Evolutionary conservation across 2,329 filamentous ascomycete species (phyloP).

Genomic region (Graphiopsis chlorocephala): DNA sequence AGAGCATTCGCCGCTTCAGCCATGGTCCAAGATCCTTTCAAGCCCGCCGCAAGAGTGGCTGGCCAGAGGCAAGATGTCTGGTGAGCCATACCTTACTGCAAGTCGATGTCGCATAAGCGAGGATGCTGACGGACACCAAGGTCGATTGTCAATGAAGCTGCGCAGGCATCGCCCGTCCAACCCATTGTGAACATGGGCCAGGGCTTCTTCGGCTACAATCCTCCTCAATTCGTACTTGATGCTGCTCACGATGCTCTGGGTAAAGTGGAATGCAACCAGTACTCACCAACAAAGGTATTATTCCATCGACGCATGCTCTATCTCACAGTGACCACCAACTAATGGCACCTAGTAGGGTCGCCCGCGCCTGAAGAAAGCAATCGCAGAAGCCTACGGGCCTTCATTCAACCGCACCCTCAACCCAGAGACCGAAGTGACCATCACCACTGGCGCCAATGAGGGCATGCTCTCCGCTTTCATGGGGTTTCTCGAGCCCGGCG

Average conservation of each 20-base stretch:
- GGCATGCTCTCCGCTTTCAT: conserved; percentile 97
- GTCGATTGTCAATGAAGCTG: conserved; percentile 67
- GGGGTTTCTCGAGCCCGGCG: conserved; percentile 90
- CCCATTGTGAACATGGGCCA: conserved; percentile 70
- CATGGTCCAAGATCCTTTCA: conserved; percentile 33
- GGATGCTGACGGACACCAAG: conserved; percentile 33
- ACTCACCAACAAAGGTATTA: conserved; percentile 79
- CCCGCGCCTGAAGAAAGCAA: conserved; percentile 85
- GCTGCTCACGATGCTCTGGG: conserved; percentile 89
- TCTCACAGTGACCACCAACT: conserved; percentile 9
- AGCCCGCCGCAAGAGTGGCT: conserved; percentile 54
- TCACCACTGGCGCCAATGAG: conserved; percentile 90
- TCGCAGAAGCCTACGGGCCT: conserved; percentile 88
- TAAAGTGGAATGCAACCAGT: conserved; percentile 95
- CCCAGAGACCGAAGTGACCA: conserved; percentile 88
- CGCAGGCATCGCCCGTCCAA: conserved; percentile 60
- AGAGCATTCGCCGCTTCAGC: neutral
- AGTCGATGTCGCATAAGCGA: neutral
- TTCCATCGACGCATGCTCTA: neutral
- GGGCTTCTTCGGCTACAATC: conserved; percentile 89
- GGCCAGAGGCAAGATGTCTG: conserved; percentile 59
- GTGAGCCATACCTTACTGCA: conserved; percentile 34
- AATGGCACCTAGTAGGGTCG: conserved; percentile 56
- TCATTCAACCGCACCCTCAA: conserved; percentile 79
- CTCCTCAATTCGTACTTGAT: conserved; percentile 82